A percentile compares a stretch with the other conserved stretches of the same genome.
Conservation (phyloP, 2,329 filamentous ascomycete genomes). For the Aaosphaeria pasadenensis region DNA sequence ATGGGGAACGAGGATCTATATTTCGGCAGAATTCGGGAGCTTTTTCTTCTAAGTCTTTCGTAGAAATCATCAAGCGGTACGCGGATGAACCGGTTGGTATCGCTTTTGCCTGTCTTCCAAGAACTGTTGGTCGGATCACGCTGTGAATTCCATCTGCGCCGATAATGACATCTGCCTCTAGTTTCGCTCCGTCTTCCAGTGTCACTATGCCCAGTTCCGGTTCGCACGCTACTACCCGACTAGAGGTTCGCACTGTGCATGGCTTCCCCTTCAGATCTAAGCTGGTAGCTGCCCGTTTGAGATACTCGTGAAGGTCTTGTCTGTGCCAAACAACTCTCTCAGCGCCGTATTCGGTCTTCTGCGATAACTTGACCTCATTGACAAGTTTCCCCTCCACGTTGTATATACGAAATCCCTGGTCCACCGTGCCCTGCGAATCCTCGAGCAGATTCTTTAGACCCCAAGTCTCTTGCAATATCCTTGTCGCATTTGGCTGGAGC, state of each 20-base stretch:
- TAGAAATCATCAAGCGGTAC: too few species aligned
- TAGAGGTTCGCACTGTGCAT: too few species aligned
- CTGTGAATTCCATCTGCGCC: slow-evolving; percentile 43
- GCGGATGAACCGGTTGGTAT: too few species aligned
- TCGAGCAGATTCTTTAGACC: slow-evolving; percentile 23
- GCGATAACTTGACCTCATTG: slow-evolving; percentile 28
- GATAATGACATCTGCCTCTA: slow-evolving; percentile 49
- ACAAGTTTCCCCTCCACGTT: slow-evolving; percentile 29
- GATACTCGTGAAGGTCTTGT: slow-evolving; percentile 40
- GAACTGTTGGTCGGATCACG: too few species aligned
- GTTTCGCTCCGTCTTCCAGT: slow-evolving; percentile 41
- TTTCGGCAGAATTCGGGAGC: too few species aligned
- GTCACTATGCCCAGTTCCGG: too few species aligned
- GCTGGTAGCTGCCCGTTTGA: slow-evolving; percentile 45
- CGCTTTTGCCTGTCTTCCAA: too few species aligned
- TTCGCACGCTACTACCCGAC: too few species aligned
- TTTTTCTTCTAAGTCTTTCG: too few species aligned
- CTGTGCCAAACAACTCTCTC: slow-evolving; percentile 43
- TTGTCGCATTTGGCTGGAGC: slow-evolving; percentile 42
- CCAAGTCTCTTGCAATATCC: slow-evolving; percentile 32
- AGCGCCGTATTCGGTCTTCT: slow-evolving; percentile 33
- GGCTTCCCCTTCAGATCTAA: slow-evolving; percentile 26
- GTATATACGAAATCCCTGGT: slow-evolving; percentile 37
- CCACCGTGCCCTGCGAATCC: slow-evolving; percentile 30
- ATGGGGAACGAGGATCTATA: too few species aligned